phyloP scores from a whole-genome alignment of 2,329 filamentous ascomycete genomes.

The Aspergillus aculeatinus region DNA sequence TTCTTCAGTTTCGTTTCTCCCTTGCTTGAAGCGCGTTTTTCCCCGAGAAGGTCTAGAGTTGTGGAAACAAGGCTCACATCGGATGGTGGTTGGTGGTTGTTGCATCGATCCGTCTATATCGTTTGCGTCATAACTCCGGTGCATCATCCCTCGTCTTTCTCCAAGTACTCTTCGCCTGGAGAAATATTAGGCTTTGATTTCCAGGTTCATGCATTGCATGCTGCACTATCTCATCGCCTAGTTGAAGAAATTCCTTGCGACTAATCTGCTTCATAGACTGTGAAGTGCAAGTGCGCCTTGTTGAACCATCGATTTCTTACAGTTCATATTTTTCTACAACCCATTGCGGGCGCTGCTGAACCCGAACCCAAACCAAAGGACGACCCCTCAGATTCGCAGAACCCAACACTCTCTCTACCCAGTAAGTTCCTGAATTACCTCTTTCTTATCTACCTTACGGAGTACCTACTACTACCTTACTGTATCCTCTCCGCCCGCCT shows the following conservation, averaged over 20 bases:
- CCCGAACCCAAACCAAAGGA: background rate
- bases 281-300: background rate
- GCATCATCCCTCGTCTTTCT: conserved; percentile 1
- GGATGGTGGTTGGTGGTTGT: background rate
- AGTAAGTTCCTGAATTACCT: background rate
- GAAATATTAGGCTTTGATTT: background rate
- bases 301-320: background rate
- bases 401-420: conserved; percentile 1
- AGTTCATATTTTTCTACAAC: background rate
- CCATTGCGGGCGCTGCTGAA: conserved; percentile 13
- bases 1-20: background rate
- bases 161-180: background rate
- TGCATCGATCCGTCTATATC: conserved; percentile 14
- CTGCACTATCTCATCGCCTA: background rate
- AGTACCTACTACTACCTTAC: conserved; percentile 6
- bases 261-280: background rate
- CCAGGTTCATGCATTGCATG: background rate
- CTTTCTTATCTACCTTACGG: background rate
- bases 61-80: background rate
- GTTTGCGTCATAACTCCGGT: conserved; percentile 22
- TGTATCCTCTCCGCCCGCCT: conserved; percentile 3
- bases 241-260: background rate
- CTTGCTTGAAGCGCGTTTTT: background rate
- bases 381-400: conserved; percentile 18
- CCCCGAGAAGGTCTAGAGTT: background rate